phyloP scores from a whole-genome alignment of 129 eudicot genomes.

The Centaurea solstitialis region DNA sequence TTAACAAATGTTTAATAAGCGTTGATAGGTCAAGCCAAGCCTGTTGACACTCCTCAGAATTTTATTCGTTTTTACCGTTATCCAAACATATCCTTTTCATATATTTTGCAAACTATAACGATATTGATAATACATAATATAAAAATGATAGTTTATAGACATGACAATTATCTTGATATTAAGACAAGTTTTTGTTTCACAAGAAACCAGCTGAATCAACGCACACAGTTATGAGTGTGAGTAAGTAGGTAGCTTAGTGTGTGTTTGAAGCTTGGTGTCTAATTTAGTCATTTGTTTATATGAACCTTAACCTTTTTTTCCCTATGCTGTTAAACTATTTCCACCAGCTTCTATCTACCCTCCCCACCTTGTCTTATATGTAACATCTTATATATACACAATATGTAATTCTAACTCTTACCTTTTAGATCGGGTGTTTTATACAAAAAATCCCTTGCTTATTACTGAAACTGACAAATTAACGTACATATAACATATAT shows the following conservation, averaged over 20 bases:
- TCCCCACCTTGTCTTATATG: not conserved
- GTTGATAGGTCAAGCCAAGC: too few relatives aligned
- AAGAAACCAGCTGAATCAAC: not conserved
- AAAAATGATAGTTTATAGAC: not conserved
- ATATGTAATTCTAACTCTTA: not conserved
- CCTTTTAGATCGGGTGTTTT: too few relatives aligned
- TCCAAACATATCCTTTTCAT: not conserved
- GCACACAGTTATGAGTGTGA: not conserved
- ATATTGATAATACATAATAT: not conserved
- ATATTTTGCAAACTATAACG: not conserved
- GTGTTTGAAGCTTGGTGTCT: slow-evolving; percentile 22
- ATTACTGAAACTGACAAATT: too few relatives aligned
- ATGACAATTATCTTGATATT: not conserved
- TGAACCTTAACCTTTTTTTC: slow-evolving; percentile 21
- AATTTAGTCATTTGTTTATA: slow-evolving; percentile 19
- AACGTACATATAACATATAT: too few relatives aligned
- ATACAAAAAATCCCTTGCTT: too few relatives aligned
- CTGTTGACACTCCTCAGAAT: not conserved
- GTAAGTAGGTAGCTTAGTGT: slow-evolving; percentile 12
- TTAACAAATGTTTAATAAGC: too few relatives aligned
- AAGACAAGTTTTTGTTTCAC: not conserved
- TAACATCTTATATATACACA: not conserved
- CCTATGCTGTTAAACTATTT: slow-evolving; percentile 32
- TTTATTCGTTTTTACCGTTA: not conserved
- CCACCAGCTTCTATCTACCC: slow-evolving; percentile 34